Evolutionary conservation across 345 rosid species (phyloP).

Genomic region (Cochlearia excelsa): DNA sequence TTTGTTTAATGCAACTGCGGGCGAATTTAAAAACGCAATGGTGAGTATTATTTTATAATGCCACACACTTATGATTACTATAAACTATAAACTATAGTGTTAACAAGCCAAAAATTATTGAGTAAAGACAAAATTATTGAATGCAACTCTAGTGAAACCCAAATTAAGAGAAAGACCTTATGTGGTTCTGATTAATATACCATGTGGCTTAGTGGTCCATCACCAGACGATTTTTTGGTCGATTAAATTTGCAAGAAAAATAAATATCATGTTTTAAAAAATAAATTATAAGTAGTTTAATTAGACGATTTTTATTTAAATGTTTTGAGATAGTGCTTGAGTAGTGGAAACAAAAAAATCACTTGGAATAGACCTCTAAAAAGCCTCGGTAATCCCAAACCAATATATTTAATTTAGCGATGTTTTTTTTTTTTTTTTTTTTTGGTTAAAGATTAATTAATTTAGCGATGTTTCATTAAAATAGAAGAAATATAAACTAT

Average conservation of each 20-base stretch:
- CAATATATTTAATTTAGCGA: not conserved
- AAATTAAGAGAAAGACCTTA: conserved; percentile 15
- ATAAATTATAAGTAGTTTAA: no score
- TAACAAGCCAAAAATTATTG: conserved; percentile 12
- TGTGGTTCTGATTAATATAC: conserved; percentile 29
- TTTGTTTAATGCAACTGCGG: not conserved
- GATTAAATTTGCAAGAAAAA: not conserved
- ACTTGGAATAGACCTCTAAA: conserved; percentile 4
- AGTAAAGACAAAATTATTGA: conserved; percentile 35
- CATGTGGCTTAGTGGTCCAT: conserved; percentile 37
- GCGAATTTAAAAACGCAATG: conserved; percentile 6
- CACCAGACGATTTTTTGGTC: not conserved
- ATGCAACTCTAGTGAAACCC: conserved; percentile 32
- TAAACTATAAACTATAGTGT: not conserved
- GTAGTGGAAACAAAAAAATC: conserved; percentile 24
- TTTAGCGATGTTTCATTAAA: no score
- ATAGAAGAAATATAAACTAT: no score
- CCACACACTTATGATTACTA: conserved; percentile 1
- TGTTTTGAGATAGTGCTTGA: conserved; percentile 25
- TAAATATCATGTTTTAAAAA: not conserved
- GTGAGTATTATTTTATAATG: conserved; percentile 13
- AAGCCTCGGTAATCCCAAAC: conserved; percentile 27
- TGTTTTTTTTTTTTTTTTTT: no score
- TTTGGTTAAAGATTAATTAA: no score
- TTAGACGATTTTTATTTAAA: not conserved